phyloP scores from a whole-genome alignment of 306 rosid species.

The Lagenaria siceraria region DNA sequence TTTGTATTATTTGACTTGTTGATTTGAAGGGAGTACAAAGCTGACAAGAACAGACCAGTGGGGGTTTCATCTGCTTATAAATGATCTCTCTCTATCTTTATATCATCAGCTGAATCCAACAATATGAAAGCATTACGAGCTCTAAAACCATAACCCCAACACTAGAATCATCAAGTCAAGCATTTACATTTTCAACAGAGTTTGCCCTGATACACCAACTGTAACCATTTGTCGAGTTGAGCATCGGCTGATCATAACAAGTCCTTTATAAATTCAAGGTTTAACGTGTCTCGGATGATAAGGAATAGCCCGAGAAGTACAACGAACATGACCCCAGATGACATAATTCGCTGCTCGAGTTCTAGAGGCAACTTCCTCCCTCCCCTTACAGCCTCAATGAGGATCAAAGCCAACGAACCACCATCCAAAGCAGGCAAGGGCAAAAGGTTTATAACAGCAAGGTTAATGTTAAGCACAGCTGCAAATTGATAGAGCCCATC shows the following conservation, averaged over 20 bases:
- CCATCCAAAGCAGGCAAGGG: conserved; percentile 92
- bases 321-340: conserved; percentile 79
- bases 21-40: not conserved
- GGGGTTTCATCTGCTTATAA: not conserved
- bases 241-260: conserved; percentile 27
- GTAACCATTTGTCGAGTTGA: not conserved
- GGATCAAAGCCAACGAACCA: conserved; percentile 72
- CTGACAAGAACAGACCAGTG: not conserved
- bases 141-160: not conserved
- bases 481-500: conserved; percentile 89
- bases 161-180: not conserved
- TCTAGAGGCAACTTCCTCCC: conserved; percentile 86
- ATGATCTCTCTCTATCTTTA: not conserved
- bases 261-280: conserved; percentile 77
- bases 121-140: not conserved
- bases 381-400: conserved; percentile 85
- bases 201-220: not conserved
- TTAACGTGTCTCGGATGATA: conserved; percentile 73
- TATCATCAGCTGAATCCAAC: not conserved
- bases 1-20: not conserved
- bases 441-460: conserved; percentile 81
- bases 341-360: conserved; percentile 86
- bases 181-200: not conserved
- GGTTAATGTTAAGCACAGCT: conserved; percentile 72
- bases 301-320: conserved; percentile 75